Conservation (phyloP, 2,329 filamentous ascomycete genomes). For the Metarhizium anisopliae region DNA sequence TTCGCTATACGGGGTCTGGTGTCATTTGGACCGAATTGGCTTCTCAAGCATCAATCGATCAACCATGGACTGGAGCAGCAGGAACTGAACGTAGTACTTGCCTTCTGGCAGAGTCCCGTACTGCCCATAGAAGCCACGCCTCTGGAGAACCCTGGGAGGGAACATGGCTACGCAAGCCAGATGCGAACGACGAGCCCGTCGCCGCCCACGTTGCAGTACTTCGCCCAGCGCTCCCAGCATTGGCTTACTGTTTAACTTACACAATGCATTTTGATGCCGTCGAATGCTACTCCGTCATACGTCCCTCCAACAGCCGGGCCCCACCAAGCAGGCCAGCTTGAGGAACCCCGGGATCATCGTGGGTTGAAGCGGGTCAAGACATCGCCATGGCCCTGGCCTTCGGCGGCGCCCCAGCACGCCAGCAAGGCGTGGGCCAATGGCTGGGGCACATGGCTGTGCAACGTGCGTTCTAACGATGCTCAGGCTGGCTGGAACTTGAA, state of each 20-base stretch:
- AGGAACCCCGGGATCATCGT: not conserved
- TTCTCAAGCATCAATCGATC: not conserved
- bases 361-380: not conserved
- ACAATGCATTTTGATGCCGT: not conserved
- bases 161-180: too few relatives aligned
- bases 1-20: too few relatives aligned
- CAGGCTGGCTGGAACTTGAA: not conserved
- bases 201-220: too few relatives aligned
- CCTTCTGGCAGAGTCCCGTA: not conserved
- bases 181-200: too few relatives aligned
- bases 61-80: not conserved
- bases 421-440: slow-evolving; percentile 28
- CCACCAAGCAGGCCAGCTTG: not conserved
- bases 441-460: slow-evolving; percentile 30
- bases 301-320: not conserved
- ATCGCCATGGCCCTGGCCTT: not conserved
- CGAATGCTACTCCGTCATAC: not conserved
- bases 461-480: slow-evolving; percentile 16
- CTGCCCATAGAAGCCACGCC: not conserved
- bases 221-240: too few relatives aligned
- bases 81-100: not conserved
- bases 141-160: not conserved
- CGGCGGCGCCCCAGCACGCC: slow-evolving; percentile 1
- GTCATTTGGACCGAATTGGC: not conserved
- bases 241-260: not conserved